Base-by-base conservation (phyloP, 306 rosid genomes). In the Hippophae tibetana region DNA sequence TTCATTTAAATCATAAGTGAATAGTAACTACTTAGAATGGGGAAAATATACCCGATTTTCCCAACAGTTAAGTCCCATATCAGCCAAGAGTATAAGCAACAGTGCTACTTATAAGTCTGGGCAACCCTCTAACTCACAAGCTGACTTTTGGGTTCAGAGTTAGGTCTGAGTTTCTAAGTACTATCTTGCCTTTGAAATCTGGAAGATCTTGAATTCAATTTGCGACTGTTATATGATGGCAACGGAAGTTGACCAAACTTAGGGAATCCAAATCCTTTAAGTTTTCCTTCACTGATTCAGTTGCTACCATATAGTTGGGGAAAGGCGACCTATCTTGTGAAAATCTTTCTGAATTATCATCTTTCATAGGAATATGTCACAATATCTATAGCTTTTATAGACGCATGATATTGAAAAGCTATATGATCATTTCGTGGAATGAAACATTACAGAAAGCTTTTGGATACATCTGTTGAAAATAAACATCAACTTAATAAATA, bases 281-380 rank as follows among this genome's bases (percentile, higher is more conserved):
- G 86, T 72, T 63, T 61, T 81, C 89, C 60, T 83, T 83, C 18
- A 76, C 86, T 18, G 89, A 83, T 72, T 83, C 79, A 61, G 89
- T 83, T 18, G 89, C 75, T 42, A 68, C 75, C 89, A 83, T 83
- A 68, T 83, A 83, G 76, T 82, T 79, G 5, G 89, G 86, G 27
- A 83, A 43, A 38, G 69, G 69, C 58, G 77, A 72, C 47, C 74
- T 69, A 71, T 13, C 72, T 49, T 74, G 83, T 40, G 61, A 46
- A 51, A 66, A 76, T 59, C 18, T 72, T 38, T 79, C 83, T 49
- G 64, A 75, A 74, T 67, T 70, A 48, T 75, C 78, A 43, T 77
- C 72, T 48, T 72, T 77, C 45, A 65, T 69, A 38, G 85, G 81
- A 11, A 77, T 57, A 18, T 18, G 18, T 18, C 38, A 65, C 77